A percentile compares a stretch with the other conserved stretches of the same genome.
Conservation (phyloP, 2,329 filamentous ascomycete species). For the Paecilomyces sp. region DNA sequence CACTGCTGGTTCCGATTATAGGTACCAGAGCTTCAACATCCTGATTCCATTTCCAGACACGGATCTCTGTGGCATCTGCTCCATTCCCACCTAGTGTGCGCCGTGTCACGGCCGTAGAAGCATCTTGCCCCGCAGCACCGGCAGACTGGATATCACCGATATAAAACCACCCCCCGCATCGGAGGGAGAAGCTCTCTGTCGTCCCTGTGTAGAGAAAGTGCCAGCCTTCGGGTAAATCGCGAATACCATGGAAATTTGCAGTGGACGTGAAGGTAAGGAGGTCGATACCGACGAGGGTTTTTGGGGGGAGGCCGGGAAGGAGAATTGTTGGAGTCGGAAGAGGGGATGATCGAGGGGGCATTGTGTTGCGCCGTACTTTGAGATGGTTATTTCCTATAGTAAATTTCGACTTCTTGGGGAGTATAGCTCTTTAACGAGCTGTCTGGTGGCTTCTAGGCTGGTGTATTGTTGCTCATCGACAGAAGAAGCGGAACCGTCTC, state of each 20-base stretch:
- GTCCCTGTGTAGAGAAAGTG: conserved; percentile 57
- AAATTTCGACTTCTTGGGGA: too few species aligned
- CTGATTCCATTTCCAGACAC: conserved; percentile 49
- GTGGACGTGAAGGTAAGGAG: conserved; percentile 57
- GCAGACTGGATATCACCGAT: conserved; percentile 32
- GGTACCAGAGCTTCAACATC: conserved; percentile 29
- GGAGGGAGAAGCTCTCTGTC: conserved; percentile 51
- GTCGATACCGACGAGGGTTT: conserved; percentile 45
- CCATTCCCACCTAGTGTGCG: background rate
- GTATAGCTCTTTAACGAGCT: background rate
- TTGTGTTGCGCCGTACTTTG: background rate
- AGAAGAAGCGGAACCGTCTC: background rate
- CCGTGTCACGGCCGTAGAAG: conserved; percentile 10
- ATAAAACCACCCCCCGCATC: conserved; percentile 57
- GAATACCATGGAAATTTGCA: conserved; percentile 54
- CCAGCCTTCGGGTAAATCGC: conserved; percentile 49
- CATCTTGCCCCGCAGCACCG: conserved; percentile 2
- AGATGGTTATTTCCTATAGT: background rate
- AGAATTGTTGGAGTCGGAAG: conserved; percentile 36
- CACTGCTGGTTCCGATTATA: conserved; percentile 22
- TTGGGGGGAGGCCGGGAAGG: conserved; percentile 37
- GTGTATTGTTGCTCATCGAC: background rate
- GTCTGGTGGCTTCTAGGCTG: background rate
- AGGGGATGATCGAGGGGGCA: conserved; percentile 13
- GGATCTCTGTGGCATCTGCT: conserved; percentile 34